Percentiles rank a stretch among this genome's conserved stretches.
phyloP scores from a whole-genome alignment of 2,329 filamentous ascomycete genomes.

The Sporothrix brunneoviolacea region DNA sequence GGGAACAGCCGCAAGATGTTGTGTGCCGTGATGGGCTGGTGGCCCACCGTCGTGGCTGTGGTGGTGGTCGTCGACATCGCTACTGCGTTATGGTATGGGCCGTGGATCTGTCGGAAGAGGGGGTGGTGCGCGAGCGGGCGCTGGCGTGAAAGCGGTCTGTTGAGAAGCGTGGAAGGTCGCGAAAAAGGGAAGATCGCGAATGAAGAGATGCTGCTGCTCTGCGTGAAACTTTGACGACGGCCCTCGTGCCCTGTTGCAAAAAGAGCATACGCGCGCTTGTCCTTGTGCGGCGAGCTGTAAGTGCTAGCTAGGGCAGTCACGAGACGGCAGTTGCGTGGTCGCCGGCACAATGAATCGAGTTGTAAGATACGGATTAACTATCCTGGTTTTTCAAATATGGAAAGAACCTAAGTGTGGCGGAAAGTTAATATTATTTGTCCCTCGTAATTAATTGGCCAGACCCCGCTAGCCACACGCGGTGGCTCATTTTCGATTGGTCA shows the following conservation, averaged over 20 bases:
- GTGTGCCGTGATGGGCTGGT: slow-evolving; percentile 69
- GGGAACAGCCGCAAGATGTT: slow-evolving; percentile 85
- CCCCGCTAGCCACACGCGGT: slow-evolving; percentile 5
- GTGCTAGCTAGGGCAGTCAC: too few species aligned
- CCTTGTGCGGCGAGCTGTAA: too few species aligned
- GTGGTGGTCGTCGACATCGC: slow-evolving; percentile 17
- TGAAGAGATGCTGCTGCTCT: slow-evolving; percentile 2
- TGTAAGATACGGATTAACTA: too few species aligned
- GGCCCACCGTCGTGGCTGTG: slow-evolving; percentile 40
- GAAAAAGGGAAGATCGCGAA: neutral
- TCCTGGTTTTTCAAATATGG: neutral
- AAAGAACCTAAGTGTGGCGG: too few species aligned
- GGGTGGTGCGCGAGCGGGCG: neutral
- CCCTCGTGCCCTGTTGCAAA: slow-evolving; percentile 6
- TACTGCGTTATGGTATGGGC: too few species aligned
- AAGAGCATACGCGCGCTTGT: slow-evolving; percentile 7
- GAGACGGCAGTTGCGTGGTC: too few species aligned
- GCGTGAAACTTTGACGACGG: neutral
- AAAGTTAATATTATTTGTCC: neutral
- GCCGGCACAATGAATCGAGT: too few species aligned
- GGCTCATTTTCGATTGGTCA: neutral
- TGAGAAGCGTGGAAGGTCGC: neutral
- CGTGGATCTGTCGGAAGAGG: too few species aligned
- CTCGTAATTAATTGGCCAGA: slow-evolving; percentile 3
- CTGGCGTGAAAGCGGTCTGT: neutral